Percentiles rank a stretch among this genome's conserved stretches.
phyloP scores from a whole-genome alignment of 177 flowering plant species.

The Vitis hybrid region DNA sequence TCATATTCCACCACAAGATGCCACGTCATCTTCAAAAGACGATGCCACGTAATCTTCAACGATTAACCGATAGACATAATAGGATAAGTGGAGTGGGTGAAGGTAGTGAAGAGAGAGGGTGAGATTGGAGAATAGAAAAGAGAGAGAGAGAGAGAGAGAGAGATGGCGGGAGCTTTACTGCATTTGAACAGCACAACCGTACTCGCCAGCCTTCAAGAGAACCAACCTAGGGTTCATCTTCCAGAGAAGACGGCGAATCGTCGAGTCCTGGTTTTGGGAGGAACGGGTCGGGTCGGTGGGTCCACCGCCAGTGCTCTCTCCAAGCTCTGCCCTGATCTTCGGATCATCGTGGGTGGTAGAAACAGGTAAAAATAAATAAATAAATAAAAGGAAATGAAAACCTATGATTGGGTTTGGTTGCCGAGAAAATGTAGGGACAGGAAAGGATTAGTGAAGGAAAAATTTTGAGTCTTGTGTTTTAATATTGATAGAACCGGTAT shows the following conservation, averaged over 20 bases:
- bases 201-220: constrained; percentile 21
- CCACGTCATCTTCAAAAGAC: no score
- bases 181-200: constrained; percentile 20
- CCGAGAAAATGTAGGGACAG: neutral
- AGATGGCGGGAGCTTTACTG: constrained; percentile 42
- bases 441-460: neutral
- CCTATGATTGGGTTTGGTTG: constrained; percentile 2
- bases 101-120: constrained; percentile 6
- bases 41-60: constrained; percentile 6
- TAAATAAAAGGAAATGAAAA: no score
- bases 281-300: constrained; percentile 96
- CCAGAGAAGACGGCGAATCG: constrained; percentile 39
- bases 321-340: constrained; percentile 65
- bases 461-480: neutral
- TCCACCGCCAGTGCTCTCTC: constrained; percentile 86
- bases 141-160: neutral
- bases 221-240: constrained; percentile 19
- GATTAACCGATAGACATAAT: constrained; percentile 6
- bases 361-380: constrained; percentile 47
- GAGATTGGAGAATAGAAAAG: constrained; percentile 4
- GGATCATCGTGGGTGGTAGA: constrained; percentile 64
- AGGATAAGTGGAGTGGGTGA: neutral
- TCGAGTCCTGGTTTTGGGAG: constrained; percentile 75
- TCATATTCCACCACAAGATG: no score
- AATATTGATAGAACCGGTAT: neutral